Base-by-base conservation (phyloP, 305 asterid genomes). In the Solanum hybrid region DNA sequence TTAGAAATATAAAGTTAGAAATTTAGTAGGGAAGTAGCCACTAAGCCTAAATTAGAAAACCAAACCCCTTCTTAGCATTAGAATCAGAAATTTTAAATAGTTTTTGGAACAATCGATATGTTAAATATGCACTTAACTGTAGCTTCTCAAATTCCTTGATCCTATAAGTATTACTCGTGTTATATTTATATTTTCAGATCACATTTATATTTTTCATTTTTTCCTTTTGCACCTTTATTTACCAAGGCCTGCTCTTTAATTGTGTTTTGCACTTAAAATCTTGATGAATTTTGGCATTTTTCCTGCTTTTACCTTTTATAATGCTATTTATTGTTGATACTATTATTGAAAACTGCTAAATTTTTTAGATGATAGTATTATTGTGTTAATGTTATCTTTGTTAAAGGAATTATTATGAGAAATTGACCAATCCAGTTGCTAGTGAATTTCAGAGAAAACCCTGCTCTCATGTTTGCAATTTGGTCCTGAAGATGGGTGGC, bases 401-500 rank as follows among this genome's bases (percentile, higher is more conserved):
- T 65, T 86, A 29, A 86, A 86, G 89, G 75, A 75, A 22, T 24
- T 86, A 61, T 33, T 86, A 61, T 86, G 75, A 32, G 36, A 85
- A 86, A 86, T 70, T 89, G 38, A 89, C 80, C 39, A 45, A 15
- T 89, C 85, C 87, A 89, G 34, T 79, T 51, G 90, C 90, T 87
- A 78, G 73, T 87, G 27, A 86, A 90, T 91, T 93, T 81, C 94
- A 98, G 99, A 98, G 95, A 92, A 93, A 93, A 93, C 89, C 90
- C 94, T 98, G 89, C 95, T 98, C 85, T 92, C 95, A 22, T 90
- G 95, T 15, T 93, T 98, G 94, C 97, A 95, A 79, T 97, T 95
- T 91, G 94, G 97, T 90, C 92, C 98, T 68, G 98, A 97, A 93
- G 99, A 97, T 92, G 95, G 96, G 89, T 97, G 99, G 98, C 98